Percentiles rank a stretch among this genome's conserved stretches.
These are phyloP conservation scores for Diversispora epigaea DNA, from an alignment of 192 early-diverging fungal genomes.

Conservation along the genomic window DNA sequence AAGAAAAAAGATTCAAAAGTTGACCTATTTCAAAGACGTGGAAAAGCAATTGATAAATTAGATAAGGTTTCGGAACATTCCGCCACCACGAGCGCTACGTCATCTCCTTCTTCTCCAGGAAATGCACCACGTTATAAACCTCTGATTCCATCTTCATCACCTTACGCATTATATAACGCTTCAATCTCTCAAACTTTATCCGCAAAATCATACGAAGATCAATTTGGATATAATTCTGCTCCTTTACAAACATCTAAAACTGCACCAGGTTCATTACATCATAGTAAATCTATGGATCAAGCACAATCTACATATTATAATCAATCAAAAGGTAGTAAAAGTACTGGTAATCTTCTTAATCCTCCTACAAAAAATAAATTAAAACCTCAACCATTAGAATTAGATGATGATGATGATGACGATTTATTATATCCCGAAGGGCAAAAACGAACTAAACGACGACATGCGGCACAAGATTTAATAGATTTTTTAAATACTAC, in stretches of 20 bases:
- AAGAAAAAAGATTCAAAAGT: slow-evolving; percentile 18
- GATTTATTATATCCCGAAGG: background rate
- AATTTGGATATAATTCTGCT: background rate
- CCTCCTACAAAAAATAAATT: background rate
- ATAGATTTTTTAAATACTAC: slow-evolving; percentile 26
- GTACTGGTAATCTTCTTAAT: background rate
- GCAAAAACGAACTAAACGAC: background rate
- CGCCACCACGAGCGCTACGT: background rate
- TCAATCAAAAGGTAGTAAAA: background rate
- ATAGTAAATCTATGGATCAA: slow-evolving; percentile 16
- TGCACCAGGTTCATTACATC: background rate
- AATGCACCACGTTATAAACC: slow-evolving; percentile 13
- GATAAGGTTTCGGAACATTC: background rate
- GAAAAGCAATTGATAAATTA: slow-evolving; percentile 3
- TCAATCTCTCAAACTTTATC: background rate
- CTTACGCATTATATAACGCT: background rate
- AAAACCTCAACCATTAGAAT: slow-evolving; percentile 14
- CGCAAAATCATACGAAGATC: background rate
- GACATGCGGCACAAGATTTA: slow-evolving; percentile 24
- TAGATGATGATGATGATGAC: slow-evolving; percentile 33
- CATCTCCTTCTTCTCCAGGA: background rate
- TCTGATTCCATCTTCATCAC: background rate
- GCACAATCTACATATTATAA: background rate
- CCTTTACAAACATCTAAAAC: too few species aligned
- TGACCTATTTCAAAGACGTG: background rate